These are phyloP conservation scores for Penicillium concentricum DNA, from an alignment of 2,329 filamentous ascomycete species.

Conservation along the genomic window DNA sequence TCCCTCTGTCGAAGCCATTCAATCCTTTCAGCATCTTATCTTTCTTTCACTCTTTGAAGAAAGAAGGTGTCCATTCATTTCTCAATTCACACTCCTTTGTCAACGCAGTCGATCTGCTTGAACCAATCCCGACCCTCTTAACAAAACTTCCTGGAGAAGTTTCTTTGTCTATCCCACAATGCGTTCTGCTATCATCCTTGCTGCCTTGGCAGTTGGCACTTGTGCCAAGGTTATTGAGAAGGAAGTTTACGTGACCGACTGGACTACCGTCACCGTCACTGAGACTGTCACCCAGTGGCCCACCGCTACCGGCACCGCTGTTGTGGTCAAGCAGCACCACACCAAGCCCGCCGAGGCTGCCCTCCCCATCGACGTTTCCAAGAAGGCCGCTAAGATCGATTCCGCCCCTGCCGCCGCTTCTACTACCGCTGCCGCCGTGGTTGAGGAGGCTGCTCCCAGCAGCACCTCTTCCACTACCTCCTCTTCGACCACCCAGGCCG, in stretches of 20 bases:
- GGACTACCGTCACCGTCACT: slow-evolving; percentile 39
- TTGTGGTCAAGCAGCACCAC: slow-evolving; percentile 10
- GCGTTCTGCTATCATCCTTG: slow-evolving; percentile 37
- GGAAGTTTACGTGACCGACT: slow-evolving; percentile 37
- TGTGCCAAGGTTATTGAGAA: slow-evolving; percentile 36
- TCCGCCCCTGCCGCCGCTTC: slow-evolving; percentile 3
- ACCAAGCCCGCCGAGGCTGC: slow-evolving; percentile 4
- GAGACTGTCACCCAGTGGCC: slow-evolving; percentile 30
- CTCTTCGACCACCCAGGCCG: slow-evolving; percentile 22
- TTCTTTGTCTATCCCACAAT: slow-evolving; percentile 33
- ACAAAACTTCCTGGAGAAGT: slow-evolving; percentile 41
- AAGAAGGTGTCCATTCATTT: slow-evolving; percentile 38
- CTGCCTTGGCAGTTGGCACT: slow-evolving; percentile 36
- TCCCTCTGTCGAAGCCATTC: slow-evolving; percentile 14
- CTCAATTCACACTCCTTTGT: slow-evolving; percentile 18
- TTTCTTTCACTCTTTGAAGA: slow-evolving; percentile 33
- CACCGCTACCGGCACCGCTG: slow-evolving; percentile 24
- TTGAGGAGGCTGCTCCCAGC: slow-evolving; percentile 3
- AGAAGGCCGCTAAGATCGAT: slow-evolving; percentile 13
- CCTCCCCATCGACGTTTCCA: slow-evolving; percentile 8
- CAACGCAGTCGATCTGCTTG: slow-evolving; percentile 38
- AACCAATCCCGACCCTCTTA: slow-evolving; percentile 7
- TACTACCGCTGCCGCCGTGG: slow-evolving; percentile 1
- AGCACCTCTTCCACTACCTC: slow-evolving; percentile 11
- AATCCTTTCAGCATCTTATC: slow-evolving; percentile 20